A percentile compares a stretch with the other conserved stretches of the same genome.
phyloP scores from a whole-genome alignment of 2,329 filamentous ascomycete genomes.

The Macrophomina pseudophaseolina region DNA sequence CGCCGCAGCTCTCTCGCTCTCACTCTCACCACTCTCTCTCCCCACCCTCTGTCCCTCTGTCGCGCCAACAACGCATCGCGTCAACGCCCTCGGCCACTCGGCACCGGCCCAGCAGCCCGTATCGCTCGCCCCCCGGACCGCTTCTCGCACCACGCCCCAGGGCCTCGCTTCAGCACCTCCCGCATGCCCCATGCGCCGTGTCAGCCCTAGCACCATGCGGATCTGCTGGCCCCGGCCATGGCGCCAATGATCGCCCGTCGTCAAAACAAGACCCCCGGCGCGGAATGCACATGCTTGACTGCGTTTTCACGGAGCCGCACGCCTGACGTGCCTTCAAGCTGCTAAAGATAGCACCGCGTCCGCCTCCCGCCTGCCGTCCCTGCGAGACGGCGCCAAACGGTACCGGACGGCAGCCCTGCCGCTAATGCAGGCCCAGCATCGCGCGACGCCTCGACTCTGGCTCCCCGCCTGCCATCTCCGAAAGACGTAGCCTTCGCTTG shows the following conservation, averaged over 20 bases:
- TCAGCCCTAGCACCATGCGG: neutral
- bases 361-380: constrained; percentile 34
- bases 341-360: constrained; percentile 1
- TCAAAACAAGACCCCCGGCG: neutral
- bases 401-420: constrained; percentile 5
- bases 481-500: neutral
- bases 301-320: neutral
- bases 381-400: constrained; percentile 41
- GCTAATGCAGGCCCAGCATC: constrained; percentile 48
- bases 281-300: neutral
- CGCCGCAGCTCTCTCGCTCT: neutral
- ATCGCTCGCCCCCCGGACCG: neutral
- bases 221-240: neutral
- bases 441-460: constrained; percentile 20
- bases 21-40: too few relatives aligned
- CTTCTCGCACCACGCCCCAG: neutral
- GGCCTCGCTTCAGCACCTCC: neutral
- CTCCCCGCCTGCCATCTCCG: constrained; percentile 30
- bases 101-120: neutral
- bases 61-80: neutral
- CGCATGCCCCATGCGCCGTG: neutral
- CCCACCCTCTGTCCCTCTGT: too few relatives aligned
- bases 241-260: neutral
- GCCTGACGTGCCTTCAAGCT: neutral
- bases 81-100: neutral